phyloP scores from a whole-genome alignment of 768 basidiomycete species.

The Clathrus columnatus region DNA sequence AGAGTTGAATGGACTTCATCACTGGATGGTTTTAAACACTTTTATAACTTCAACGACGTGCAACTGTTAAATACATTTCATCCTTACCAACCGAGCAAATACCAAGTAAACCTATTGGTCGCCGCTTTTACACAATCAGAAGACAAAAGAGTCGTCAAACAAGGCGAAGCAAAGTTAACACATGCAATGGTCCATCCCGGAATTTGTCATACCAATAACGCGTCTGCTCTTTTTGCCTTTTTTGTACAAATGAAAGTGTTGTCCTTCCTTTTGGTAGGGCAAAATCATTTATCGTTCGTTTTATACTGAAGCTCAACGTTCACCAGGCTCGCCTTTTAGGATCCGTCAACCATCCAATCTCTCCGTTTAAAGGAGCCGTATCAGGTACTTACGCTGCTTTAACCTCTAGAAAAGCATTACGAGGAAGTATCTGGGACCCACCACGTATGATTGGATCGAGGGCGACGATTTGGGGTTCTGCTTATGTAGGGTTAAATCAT shows the following conservation, averaged over 20 bases:
- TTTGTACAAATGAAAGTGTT: not conserved
- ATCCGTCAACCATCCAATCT: constrained; percentile 58
- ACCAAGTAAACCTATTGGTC: constrained; percentile 64
- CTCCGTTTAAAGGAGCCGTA: constrained; percentile 54
- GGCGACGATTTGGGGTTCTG: constrained; percentile 47
- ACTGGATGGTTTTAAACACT: constrained; percentile 45
- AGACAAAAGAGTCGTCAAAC: constrained; percentile 15
- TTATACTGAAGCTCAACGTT: not conserved
- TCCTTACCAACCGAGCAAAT: constrained; percentile 68
- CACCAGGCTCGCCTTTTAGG: constrained; percentile 58
- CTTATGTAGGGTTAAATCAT: constrained; percentile 39
- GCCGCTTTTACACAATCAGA: constrained; percentile 44
- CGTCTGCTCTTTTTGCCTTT: constrained; percentile 34
- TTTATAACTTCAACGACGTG: constrained; percentile 60
- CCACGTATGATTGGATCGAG: constrained; percentile 49
- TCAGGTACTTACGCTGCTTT: constrained; percentile 60
- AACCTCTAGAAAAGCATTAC: constrained; percentile 29
- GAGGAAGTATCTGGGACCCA: constrained; percentile 8
- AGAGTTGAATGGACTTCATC: constrained; percentile 80
- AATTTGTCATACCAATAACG: constrained; percentile 57
- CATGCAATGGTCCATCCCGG: constrained; percentile 68
- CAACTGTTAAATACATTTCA: constrained; percentile 52
- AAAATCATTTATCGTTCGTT: constrained; percentile 53
- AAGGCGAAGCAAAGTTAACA: constrained; percentile 26
- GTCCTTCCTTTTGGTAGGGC: constrained; percentile 28